Evolutionary conservation across 345 rosid genomes (phyloP).

Genomic region (Brassica juncea): DNA sequence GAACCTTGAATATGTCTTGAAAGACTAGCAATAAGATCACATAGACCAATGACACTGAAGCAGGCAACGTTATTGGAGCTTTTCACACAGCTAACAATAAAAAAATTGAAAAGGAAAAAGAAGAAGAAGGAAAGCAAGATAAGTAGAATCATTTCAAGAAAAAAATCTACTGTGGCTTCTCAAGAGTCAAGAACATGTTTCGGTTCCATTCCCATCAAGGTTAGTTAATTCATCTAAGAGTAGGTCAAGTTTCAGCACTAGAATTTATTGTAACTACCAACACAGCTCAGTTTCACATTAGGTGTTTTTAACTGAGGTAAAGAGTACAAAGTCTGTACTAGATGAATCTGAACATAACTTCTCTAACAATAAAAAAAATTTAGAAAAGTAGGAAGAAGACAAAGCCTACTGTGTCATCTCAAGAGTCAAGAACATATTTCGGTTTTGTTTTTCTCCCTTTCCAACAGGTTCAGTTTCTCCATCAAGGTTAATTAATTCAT

Average conservation of each 20-base stretch:
- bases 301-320: neutral
- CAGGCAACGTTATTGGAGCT: neutral
- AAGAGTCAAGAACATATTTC: neutral
- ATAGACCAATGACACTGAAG: neutral
- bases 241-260: neutral
- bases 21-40: neutral
- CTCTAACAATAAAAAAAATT: too few relatives aligned
- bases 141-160: neutral
- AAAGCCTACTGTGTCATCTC: neutral
- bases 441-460: too few relatives aligned
- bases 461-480: neutral
- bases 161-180: neutral
- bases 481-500: slow-evolving; percentile 7
- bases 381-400: neutral
- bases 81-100: neutral
- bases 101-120: neutral
- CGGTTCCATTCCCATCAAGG: too few relatives aligned
- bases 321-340: too few relatives aligned
- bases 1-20: neutral
- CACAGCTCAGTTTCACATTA: neutral
- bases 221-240: neutral
- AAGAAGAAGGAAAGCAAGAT: neutral
- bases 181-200: neutral
- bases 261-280: neutral
- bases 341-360: too few relatives aligned